Conservation (phyloP, 371 early-diverging fungal genomes). For the Apophysomyces trapeziformis region DNA sequence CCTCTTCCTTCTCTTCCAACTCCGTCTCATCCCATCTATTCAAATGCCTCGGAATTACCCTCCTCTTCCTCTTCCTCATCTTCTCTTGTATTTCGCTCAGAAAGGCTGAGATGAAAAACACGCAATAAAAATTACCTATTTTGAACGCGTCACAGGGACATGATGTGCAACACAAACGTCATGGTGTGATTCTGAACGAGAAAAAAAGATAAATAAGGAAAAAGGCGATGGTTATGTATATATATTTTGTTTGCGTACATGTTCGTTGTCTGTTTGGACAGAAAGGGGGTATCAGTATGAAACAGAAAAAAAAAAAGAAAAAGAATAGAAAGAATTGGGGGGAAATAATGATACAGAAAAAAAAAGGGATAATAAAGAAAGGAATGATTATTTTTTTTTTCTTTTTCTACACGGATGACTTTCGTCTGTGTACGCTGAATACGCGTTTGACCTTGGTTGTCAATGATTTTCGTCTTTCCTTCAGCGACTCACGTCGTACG, state of each 20-base stretch:
- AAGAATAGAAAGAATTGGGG: background rate
- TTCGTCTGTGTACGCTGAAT: slow-evolving; percentile 4
- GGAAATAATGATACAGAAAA: slow-evolving; percentile 6
- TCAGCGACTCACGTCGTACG: slow-evolving; percentile 86
- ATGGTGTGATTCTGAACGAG: slow-evolving; percentile 1
- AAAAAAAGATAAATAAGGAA: background rate
- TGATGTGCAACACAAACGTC: background rate
- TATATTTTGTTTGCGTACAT: background rate
- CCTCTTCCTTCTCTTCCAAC: too few relatives aligned
- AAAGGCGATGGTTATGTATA: background rate
- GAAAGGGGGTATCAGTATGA: slow-evolving; percentile 2
- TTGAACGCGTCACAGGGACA: background rate
- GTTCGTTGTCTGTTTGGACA: background rate
- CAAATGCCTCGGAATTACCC: background rate
- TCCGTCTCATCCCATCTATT: background rate
- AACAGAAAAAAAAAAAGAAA: slow-evolving; percentile 1
- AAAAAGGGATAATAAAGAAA: background rate
- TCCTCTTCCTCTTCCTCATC: background rate
- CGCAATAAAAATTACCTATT: background rate
- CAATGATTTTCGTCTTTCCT: slow-evolving; percentile 25
- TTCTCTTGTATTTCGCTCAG: background rate
- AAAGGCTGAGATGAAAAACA: background rate
- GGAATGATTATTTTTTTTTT: too few relatives aligned
- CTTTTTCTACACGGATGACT: slow-evolving; percentile 2
- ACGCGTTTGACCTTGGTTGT: slow-evolving; percentile 6